phyloP scores from a whole-genome alignment of 2,329 filamentous ascomycete genomes.

The Ophiocordyceps unilateralis region DNA sequence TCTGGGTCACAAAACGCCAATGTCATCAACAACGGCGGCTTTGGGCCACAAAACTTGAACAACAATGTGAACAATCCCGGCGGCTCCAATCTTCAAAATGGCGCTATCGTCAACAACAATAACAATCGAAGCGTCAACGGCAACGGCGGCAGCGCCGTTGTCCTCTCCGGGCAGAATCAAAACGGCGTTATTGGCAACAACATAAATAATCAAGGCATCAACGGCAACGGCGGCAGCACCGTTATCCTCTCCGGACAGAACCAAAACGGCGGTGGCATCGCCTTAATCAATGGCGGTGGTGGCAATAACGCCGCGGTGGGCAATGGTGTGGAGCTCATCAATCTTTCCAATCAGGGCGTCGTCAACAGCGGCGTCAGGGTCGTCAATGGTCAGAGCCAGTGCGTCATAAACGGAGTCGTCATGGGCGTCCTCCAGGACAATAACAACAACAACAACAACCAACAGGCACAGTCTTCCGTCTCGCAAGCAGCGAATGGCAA shows the following conservation, averaged over 20 bases:
- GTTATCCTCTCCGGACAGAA: background rate
- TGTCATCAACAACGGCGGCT: too few relatives aligned
- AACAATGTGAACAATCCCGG: too few relatives aligned
- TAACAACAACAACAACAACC: background rate
- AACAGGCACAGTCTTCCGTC: too few relatives aligned
- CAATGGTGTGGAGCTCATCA: background rate
- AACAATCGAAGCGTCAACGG: too few relatives aligned
- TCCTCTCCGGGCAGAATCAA: background rate
- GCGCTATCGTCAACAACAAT: too few relatives aligned
- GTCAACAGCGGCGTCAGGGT: background rate
- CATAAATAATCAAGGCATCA: background rate
- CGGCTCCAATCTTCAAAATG: too few relatives aligned
- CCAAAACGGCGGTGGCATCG: background rate
- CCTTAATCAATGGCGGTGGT: background rate
- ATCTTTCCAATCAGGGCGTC: background rate
- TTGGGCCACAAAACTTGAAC: too few relatives aligned
- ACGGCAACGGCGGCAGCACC: background rate
- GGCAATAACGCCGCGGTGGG: background rate
- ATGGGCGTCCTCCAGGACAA: background rate
- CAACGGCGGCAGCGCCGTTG: too few relatives aligned
- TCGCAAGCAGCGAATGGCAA: background rate
- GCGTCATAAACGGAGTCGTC: background rate
- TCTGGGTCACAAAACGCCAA: too few relatives aligned
- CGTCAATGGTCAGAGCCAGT: background rate
- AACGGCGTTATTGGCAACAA: background rate